Evolutionary conservation across 2,329 filamentous ascomycete genomes (phyloP), one percentile per base, ranked within the genome.

Genomic region (Plenodomus lindquistii): DNA sequence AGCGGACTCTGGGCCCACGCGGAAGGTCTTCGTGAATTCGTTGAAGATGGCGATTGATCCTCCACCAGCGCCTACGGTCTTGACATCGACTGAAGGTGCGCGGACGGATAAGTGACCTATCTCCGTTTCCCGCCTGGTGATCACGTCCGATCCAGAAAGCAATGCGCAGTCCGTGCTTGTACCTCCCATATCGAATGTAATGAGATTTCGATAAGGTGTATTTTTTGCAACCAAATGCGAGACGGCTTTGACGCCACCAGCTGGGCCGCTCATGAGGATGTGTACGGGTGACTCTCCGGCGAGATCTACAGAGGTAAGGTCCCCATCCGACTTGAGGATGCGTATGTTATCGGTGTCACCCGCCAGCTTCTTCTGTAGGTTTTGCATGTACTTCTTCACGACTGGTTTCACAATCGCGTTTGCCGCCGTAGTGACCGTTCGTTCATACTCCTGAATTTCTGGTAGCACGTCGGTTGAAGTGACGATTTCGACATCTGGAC

Each of bases 181-280:
- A 1, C 77, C 77, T n/a, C 77, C 77, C 75, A 80, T 79, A 43
- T 80, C 77, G 11, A 80, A 66, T 0, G 77, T 79, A 42, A 79
- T 78, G 20, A 79, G 62, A 36, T 78, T 78, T 53, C 77, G 78
- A 60, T 75, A 79, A 0, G 72, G 71, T 0, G 77, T 79, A 43
- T 74, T 72, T 36, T 71, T 73, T 8, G 77, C 69, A 1, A 79
- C 72, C 9, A 76, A 66, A 53, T 79, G 76, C 9, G 75, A 75
- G 7, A 79, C 76, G 15, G 76, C 77, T 39, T 75, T 75, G 9
- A 77, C 77, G n/a, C 77, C 77, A 34, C 77, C 77, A n/a, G 77
- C 77, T 1, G 77, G 77, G 0, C 77, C 77, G 20, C 75, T 78
- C 75, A 79, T 79, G 15, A 79, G 62, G 27, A 79, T 75, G 41